phyloP scores from a whole-genome alignment of 2,329 filamentous ascomycete genomes.

The Phyllosticta citribraziliensis region DNA sequence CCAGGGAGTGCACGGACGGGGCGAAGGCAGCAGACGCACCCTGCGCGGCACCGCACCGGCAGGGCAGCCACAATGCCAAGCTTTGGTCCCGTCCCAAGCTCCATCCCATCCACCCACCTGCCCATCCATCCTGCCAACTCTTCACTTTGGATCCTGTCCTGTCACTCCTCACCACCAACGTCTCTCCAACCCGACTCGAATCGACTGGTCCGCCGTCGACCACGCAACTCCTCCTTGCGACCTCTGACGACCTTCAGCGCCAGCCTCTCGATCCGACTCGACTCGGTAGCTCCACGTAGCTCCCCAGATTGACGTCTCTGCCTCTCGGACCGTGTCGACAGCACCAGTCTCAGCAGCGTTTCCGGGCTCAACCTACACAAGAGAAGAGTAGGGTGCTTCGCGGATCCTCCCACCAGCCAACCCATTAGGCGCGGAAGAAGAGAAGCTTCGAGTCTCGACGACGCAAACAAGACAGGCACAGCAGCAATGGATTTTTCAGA shows the following conservation, averaged over 20 bases:
- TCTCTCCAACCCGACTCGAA: background rate
- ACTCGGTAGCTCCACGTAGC: background rate
- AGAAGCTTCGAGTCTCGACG: constrained; percentile 26
- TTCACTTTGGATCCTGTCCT: too few species aligned
- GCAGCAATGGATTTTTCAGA: constrained; percentile 78
- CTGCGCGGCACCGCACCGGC: too few species aligned
- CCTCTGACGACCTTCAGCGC: background rate
- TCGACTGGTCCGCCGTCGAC: background rate
- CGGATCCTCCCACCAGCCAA: background rate
- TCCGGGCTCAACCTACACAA: constrained; percentile 37
- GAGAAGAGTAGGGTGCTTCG: background rate
- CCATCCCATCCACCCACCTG: too few species aligned
- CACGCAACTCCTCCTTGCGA: background rate
- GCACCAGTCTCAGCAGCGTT: constrained; percentile 8
- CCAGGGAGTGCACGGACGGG: too few species aligned
- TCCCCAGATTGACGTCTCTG: background rate
- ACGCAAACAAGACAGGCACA: constrained; percentile 16
- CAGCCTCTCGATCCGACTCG: background rate
- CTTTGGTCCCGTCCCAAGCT: too few species aligned
- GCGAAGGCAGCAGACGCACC: too few species aligned
- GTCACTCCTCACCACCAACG: too few species aligned
- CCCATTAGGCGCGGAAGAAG: constrained; percentile 18
- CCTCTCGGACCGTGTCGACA: background rate
- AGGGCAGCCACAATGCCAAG: too few species aligned
- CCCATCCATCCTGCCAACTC: too few species aligned